Evolutionary conservation across 2,329 filamentous ascomycete species (phyloP).

Genomic region (Cryphonectria radicalis): DNA sequence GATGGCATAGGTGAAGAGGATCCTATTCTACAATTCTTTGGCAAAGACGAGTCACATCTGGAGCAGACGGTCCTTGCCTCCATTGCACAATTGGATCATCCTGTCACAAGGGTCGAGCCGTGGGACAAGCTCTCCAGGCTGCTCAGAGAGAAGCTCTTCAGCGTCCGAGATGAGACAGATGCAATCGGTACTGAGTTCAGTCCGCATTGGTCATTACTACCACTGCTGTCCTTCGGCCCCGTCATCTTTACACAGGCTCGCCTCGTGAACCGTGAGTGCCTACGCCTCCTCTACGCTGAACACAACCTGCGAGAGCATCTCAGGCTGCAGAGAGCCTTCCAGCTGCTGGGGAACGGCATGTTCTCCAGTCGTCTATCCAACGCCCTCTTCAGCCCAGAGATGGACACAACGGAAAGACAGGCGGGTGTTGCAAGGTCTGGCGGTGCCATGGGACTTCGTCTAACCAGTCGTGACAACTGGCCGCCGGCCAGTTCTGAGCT

Average conservation of each 20-base stretch:
- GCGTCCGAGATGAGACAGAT: conserved; percentile 17
- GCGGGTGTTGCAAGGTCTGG: conserved; percentile 71
- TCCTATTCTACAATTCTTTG: conserved; percentile 51
- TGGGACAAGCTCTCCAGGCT: conserved; percentile 47
- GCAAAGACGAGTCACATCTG: conserved; percentile 51
- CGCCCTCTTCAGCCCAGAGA: conserved; percentile 82
- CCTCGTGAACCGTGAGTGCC: conserved; percentile 76
- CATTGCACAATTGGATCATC: conserved; percentile 50
- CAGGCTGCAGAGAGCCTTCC: conserved; percentile 75
- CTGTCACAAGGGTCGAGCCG: conserved; percentile 35
- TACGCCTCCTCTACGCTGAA: conserved; percentile 74
- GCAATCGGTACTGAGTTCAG: conserved; percentile 41
- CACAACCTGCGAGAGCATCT: conserved; percentile 76
- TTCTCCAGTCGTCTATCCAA: conserved; percentile 81
- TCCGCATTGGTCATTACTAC: conserved; percentile 63
- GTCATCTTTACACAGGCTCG: conserved; percentile 75
- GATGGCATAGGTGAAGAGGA: neutral
- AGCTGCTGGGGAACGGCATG: conserved; percentile 81
- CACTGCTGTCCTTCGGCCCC: conserved; percentile 76
- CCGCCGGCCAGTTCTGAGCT: conserved; percentile 93
- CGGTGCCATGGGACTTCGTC: conserved; percentile 77
- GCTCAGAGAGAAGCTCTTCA: conserved; percentile 46
- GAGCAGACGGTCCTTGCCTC: conserved; percentile 54
- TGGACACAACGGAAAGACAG: conserved; percentile 77
- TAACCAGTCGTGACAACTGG: conserved; percentile 84